Evolutionary conservation across 176 grass and related monocot species (phyloP), one percentile per base, ranked within the genome.

Genomic region (Carex kokanica): DNA sequence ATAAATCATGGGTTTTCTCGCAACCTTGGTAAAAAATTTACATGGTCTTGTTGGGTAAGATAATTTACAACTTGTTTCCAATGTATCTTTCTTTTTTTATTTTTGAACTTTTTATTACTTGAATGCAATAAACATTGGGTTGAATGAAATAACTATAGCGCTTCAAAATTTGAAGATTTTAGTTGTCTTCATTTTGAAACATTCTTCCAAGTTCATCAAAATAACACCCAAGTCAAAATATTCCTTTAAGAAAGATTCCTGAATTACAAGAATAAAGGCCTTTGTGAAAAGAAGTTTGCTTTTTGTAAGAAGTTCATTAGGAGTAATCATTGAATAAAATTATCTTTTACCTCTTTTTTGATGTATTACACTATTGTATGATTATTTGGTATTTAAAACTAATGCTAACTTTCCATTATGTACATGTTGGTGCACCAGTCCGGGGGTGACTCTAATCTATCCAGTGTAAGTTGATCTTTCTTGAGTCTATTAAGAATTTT

Each of bases 11-110:
- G 91, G 95, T 84, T 80, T 98, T 91, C 82, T 98, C 27, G 84
- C 82, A 64, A 43, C 91, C 20, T 75, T 95, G 69, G 89, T 91
- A 36, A 98, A 87, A 78, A 85, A 91, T 78, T 59, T 98, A 32
- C 89, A 99, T 63, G 80, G 90, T 54, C 86, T 99, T 71, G 86
- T 94, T 84, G 89, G 93, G 96, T 99, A 95, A 88, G 89, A 55
- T 75, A 54, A 29, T 77, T 24, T 54, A 17, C 23, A 15, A 31
- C 1, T 0, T 53, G 20, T 14, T 53, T 5, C 0, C 8, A 60
- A 60, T 23, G 43, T 10, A 45, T 75, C 13, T 41, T 85, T 27
- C 31, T 21, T 12, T 3, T 53, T 24, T 61, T n/a, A 0, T 15
- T 60, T 53, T 51, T 57, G n/a, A 20, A 25, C 5, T 11, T 74